Evolutionary conservation across 73 alveolate species (phyloP).

Genomic region (Tetrahymena elliotti): DNA sequence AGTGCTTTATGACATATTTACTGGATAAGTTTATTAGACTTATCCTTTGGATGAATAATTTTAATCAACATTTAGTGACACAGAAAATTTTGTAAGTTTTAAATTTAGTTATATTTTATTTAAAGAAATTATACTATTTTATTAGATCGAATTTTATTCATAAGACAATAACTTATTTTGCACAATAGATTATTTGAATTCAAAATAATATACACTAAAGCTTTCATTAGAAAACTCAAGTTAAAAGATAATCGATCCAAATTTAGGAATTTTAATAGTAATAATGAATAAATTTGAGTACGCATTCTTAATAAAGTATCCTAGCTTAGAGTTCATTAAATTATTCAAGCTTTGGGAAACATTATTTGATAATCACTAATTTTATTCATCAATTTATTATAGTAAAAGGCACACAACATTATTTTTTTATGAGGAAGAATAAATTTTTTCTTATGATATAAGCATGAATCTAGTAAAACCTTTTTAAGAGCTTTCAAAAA

Average conservation of each 20-base stretch:
- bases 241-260: neutral
- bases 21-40: neutral
- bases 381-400: neutral
- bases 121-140: no score
- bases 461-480: neutral
- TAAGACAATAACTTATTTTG: neutral
- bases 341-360: neutral
- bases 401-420: neutral
- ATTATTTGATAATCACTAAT: neutral
- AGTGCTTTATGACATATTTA: neutral
- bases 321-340: neutral
- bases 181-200: neutral
- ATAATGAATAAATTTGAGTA: neutral
- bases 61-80: neutral
- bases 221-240: neutral
- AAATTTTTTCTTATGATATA: neutral
- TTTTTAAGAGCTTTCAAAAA: neutral
- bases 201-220: neutral
- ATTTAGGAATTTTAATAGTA: neutral
- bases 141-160: neutral
- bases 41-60: neutral
- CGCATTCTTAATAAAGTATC: neutral
- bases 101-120: no score
- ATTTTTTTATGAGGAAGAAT: neutral
- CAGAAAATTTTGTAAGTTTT: neutral